phyloP scores from a whole-genome alignment of 225 moss, liverwort and hornwort species.

The Pleurozium schreberi region DNA sequence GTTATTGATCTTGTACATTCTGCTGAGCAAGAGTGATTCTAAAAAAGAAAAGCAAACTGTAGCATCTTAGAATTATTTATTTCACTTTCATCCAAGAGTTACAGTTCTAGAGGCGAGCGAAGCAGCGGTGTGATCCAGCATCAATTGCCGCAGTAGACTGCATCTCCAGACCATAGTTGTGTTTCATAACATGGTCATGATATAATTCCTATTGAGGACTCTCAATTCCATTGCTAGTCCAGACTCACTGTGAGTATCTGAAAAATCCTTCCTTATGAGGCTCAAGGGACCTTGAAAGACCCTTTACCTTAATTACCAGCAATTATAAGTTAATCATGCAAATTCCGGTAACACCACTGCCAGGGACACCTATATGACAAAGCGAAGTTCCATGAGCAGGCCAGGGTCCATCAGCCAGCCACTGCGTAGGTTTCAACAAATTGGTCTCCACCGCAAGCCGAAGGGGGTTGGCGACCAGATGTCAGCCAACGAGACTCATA shows the following conservation, averaged over 20 bases:
- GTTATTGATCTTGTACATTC: neutral
- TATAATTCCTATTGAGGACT: neutral
- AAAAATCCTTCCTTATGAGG: neutral
- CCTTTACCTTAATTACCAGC: neutral
- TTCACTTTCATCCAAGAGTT: neutral
- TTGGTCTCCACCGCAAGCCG: neutral
- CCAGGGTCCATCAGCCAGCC: neutral
- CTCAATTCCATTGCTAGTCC: neutral
- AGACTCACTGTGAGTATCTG: neutral
- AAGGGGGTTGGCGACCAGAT: no score
- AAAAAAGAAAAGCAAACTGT: neutral
- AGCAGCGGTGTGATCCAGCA: neutral
- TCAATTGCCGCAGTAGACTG: neutral
- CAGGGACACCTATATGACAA: no score
- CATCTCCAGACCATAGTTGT: neutral
- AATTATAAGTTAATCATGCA: neutral
- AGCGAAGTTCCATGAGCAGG: neutral
- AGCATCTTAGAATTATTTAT: neutral
- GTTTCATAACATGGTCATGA: neutral
- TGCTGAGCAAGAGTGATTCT: no score
- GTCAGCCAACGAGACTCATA: no score
- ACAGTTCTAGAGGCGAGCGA: neutral
- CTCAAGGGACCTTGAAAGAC: neutral
- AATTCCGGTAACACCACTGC: neutral
- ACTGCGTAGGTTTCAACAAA: neutral